phyloP scores from a whole-genome alignment of 768 basidiomycete genomes.

The Suillus variegatus region DNA sequence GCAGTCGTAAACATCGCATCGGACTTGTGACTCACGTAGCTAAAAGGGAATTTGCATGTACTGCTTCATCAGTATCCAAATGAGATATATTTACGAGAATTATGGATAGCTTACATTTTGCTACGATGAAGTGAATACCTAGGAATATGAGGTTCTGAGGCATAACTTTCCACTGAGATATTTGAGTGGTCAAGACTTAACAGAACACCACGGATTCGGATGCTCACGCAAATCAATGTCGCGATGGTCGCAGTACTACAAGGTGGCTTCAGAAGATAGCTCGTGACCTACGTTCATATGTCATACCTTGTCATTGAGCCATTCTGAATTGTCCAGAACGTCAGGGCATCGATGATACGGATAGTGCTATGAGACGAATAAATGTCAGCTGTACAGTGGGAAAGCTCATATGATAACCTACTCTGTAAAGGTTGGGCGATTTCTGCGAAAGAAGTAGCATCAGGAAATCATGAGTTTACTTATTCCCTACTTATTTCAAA shows the following conservation, averaged over 20 bases:
- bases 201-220: not conserved
- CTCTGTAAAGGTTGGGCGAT: constrained; percentile 38
- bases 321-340: constrained; percentile 24
- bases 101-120: constrained; percentile 17
- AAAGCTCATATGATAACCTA: constrained; percentile 15
- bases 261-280: not conserved
- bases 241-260: constrained; percentile 17
- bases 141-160: constrained; percentile 25
- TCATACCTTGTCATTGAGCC: constrained; percentile 25
- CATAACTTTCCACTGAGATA: constrained; percentile 21
- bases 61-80: constrained; percentile 6
- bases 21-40: constrained; percentile 21
- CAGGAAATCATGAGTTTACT: too few relatives aligned
- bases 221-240: constrained; percentile 22
- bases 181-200: not conserved
- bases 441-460: constrained; percentile 42
- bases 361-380: constrained; percentile 15
- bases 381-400: not conserved
- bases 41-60: constrained; percentile 27
- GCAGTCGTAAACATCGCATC: not conserved
- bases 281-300: not conserved
- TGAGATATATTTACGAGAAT: not conserved
- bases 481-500: too few relatives aligned
- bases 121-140: constrained; percentile 24
- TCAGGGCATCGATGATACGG: constrained; percentile 22